These are phyloP conservation scores for Colletotrichum tanaceti DNA, from an alignment of 2,329 filamentous ascomycete genomes.

Conservation along the genomic window DNA sequence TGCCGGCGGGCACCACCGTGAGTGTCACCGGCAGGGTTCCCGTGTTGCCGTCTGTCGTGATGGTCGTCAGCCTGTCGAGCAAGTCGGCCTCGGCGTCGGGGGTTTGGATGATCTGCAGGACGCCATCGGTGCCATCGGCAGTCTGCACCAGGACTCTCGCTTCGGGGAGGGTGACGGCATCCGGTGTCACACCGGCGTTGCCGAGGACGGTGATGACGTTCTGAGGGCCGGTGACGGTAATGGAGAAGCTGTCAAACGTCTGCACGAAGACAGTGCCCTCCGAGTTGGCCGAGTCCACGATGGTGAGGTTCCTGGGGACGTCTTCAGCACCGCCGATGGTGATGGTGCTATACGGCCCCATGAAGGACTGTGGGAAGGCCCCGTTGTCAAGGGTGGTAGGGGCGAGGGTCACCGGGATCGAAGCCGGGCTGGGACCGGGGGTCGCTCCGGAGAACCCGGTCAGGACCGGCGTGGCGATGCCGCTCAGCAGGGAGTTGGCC, in stretches of 20 bases:
- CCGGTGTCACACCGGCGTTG: constrained; percentile 25
- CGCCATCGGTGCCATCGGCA: not conserved
- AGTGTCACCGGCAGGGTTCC: too few species aligned
- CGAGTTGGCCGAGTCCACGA: constrained; percentile 20
- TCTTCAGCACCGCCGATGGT: constrained; percentile 27
- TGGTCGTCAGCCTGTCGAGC: constrained; percentile 17
- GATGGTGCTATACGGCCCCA: constrained; percentile 11
- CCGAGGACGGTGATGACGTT: constrained; percentile 32
- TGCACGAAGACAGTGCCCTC: constrained; percentile 25
- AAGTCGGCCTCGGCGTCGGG: constrained; percentile 21
- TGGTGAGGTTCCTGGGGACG: constrained; percentile 31
- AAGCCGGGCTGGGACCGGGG: constrained; percentile 24
- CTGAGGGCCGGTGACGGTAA: constrained; percentile 25
- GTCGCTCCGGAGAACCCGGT: not conserved
- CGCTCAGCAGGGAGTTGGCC: constrained; percentile 3
- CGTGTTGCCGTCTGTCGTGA: constrained; percentile 18
- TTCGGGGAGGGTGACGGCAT: constrained; percentile 14
- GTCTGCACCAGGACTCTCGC: not conserved
- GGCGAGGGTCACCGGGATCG: constrained; percentile 17
- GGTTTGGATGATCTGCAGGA: constrained; percentile 31
- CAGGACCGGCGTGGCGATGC: not conserved
- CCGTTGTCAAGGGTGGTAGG: constrained; percentile 1
- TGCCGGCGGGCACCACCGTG: too few species aligned
- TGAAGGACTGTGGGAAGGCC: not conserved
- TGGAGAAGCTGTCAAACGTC: constrained; percentile 30